A percentile compares a stretch with the other conserved stretches of the same genome.
These are phyloP conservation scores for Colletotrichum costaricense DNA, from an alignment of 2,329 filamentous ascomycete species.

Conservation along the genomic window DNA sequence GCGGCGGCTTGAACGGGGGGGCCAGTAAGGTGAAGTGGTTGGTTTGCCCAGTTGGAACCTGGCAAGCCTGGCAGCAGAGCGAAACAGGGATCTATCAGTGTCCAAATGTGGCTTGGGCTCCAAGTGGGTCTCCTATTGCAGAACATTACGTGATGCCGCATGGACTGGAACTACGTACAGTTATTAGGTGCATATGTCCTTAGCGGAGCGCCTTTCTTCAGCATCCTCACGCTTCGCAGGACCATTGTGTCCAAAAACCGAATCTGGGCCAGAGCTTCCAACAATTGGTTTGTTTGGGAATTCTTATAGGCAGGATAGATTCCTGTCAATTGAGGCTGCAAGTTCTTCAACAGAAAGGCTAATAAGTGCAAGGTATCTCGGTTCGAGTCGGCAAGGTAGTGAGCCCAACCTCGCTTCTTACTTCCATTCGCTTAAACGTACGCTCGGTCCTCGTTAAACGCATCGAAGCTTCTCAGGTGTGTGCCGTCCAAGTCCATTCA, in stretches of 20 bases:
- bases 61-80: constrained; percentile 33
- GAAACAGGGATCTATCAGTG: constrained; percentile 22
- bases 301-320: neutral
- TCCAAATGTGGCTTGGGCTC: constrained; percentile 28
- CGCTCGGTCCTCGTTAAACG: constrained; percentile 20
- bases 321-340: too few relatives aligned
- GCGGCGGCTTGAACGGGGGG: constrained; percentile 32
- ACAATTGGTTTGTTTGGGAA: neutral
- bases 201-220: constrained; percentile 4
- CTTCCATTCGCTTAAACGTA: neutral
- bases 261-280: neutral
- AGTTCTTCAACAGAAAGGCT: neutral
- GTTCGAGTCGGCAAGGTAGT: neutral
- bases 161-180: constrained; percentile 27
- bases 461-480: constrained; percentile 11
- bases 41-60: constrained; percentile 33
- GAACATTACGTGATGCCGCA: constrained; percentile 33
- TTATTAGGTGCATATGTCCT: constrained; percentile 19
- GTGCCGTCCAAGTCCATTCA: neutral
- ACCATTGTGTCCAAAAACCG: neutral
- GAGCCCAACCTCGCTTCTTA: constrained; percentile 4
- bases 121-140: constrained; percentile 17
- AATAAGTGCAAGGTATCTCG: neutral
- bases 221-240: neutral
- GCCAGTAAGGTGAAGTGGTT: constrained; percentile 26